Evolutionary conservation across 371 early-diverging fungal genomes (phyloP), one percentile per base, ranked within the genome.

Genomic region (Blakeslea trispora): DNA sequence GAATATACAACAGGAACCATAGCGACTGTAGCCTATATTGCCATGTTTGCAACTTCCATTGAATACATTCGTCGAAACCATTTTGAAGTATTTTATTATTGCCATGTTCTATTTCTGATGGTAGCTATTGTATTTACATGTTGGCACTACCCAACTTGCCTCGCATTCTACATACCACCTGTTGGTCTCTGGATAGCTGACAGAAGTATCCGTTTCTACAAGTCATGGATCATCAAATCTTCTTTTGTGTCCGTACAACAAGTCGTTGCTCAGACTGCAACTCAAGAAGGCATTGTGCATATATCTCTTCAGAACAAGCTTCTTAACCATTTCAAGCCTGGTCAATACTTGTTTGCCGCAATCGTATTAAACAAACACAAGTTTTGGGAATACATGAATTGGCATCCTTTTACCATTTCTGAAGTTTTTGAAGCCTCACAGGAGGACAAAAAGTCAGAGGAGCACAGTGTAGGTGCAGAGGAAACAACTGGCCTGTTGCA

Each of bases 321-420:
- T 10, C 44, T 66, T 10, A n/a, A 55, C 1, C 31, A 50, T 18
- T 73, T 67, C 52, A 62, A 59, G 18, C 77, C 77, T 10, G 77
- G 77, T 15, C 73, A 77, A 51, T 77, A 77, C 40, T 64, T 71
- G 1, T 77, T 77, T 42, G 45, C 73, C 18, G 46, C 77, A 0
- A 42, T 77, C 34, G 67, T 67, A 3, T 52, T 64, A n/a, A 52
- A 59, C 35, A 51, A 41, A 15, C 41, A 46, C 14, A 64, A 59
- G 10, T n/a, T 54, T 15, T 64, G 59, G 64, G 59, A 54, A 19
- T 64, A 62, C 23, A 58, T 63, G 8, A 69, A 75, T 40, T 75
- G 75, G 75, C 75, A 71, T 53, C 75, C 75, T 1, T 64, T 71
- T 52, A 75, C 75, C 5, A 64, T 75, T 24, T 75, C 75, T 39